phyloP scores from a whole-genome alignment of 805 yeast genomes.

The Saccharomycodes ludwigii region DNA sequence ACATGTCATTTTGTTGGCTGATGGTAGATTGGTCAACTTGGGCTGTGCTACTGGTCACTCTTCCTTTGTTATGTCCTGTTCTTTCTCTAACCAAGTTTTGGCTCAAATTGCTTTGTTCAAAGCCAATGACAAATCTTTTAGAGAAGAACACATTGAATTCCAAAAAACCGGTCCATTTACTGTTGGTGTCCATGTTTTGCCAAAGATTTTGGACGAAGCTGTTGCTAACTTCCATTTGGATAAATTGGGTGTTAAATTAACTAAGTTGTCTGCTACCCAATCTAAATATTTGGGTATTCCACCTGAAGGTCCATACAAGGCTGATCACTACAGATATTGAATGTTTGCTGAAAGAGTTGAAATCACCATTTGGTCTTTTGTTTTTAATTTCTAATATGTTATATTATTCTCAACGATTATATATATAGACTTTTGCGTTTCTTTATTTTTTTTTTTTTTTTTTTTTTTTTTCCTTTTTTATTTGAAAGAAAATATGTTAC shows the following conservation, averaged over 20 bases:
- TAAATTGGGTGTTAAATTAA: slow-evolving; percentile 84
- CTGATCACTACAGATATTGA: slow-evolving; percentile 96
- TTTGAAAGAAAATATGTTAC: too few relatives aligned
- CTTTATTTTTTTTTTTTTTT: neutral
- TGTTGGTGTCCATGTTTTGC: slow-evolving; percentile 89
- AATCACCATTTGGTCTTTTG: too few relatives aligned
- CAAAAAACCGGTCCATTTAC: slow-evolving; percentile 84
- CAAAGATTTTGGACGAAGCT: slow-evolving; percentile 97
- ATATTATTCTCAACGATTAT: too few relatives aligned
- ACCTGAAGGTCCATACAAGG: slow-evolving; percentile 91
- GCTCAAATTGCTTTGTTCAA: slow-evolving; percentile 98
- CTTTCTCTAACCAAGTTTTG: slow-evolving; percentile 97
- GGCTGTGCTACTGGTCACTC: slow-evolving; percentile 99
- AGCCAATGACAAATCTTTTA: slow-evolving; percentile 70
- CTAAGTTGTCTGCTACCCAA: slow-evolving; percentile 66
- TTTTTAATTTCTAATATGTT: too few relatives aligned
- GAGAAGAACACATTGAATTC: slow-evolving; percentile 74
- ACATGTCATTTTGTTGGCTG: slow-evolving; percentile 92
- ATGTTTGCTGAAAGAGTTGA: too few relatives aligned
- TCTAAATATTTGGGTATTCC: slow-evolving; percentile 91
- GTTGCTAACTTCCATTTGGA: slow-evolving; percentile 94
- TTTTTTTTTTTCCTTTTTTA: too few relatives aligned
- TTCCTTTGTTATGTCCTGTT: slow-evolving; percentile 97
- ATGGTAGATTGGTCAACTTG: slow-evolving; percentile 97
- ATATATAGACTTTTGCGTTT: too few relatives aligned